phyloP scores from a whole-genome alignment of 140 eudicot genomes.

The Erigeron philadelphicus region DNA sequence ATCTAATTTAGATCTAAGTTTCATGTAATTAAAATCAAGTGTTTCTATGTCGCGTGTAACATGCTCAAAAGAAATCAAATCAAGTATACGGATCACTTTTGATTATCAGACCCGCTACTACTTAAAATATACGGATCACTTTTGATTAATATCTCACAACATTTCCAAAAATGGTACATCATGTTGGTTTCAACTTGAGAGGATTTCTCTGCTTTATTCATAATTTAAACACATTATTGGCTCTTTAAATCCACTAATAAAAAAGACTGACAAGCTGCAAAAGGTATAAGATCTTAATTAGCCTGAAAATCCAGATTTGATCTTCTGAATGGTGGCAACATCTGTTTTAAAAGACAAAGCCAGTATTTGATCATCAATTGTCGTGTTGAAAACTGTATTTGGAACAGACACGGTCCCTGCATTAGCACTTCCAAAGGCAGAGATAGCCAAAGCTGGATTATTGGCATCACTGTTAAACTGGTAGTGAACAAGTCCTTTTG shows the following conservation, averaged over 20 bases:
- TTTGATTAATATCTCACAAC: no score
- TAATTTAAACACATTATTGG: not conserved
- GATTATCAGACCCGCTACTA: no score
- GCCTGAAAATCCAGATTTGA: constrained; percentile 10
- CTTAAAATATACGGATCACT: no score
- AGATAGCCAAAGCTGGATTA: constrained; percentile 20
- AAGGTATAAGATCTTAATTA: not conserved
- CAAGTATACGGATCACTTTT: not conserved
- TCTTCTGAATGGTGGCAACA: constrained; percentile 23
- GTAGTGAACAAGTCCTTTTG: constrained; percentile 29
- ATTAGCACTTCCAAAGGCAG: constrained; percentile 24
- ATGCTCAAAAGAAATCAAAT: not conserved
- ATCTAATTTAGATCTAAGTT: not conserved
- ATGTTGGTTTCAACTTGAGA: no score
- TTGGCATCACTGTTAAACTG: constrained; percentile 9
- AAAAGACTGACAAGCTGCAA: not conserved
- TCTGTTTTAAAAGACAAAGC: constrained; percentile 20
- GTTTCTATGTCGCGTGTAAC: not conserved
- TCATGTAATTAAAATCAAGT: not conserved
- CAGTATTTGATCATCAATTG: constrained; percentile 11
- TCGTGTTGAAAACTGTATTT: constrained; percentile 16
- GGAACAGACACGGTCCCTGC: constrained; percentile 26
- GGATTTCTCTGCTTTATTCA: not conserved
- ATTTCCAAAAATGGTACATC: no score
- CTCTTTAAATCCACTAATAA: not conserved